These are phyloP conservation scores for Penicillium taxi DNA, from an alignment of 495 filamentous ascomycete species.

Conservation along the genomic window DNA sequence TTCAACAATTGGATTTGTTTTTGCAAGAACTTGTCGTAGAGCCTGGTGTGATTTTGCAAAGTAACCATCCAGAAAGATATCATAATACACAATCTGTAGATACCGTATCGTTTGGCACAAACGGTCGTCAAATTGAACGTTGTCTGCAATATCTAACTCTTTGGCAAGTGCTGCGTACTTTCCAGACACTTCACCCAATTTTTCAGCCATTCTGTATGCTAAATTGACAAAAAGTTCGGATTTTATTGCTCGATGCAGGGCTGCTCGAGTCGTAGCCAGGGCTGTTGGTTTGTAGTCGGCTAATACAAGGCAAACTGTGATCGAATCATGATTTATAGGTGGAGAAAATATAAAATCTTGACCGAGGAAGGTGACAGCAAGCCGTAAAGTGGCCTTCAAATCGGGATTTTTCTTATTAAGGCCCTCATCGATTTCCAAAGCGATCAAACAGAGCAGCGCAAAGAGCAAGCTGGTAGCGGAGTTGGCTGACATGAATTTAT, in stretches of 20 bases:
- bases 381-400: neutral
- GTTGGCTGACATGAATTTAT: neutral
- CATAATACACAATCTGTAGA: neutral
- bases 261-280: conserved; percentile 1
- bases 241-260: conserved; percentile 1
- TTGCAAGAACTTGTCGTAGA: neutral
- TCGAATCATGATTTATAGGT: neutral
- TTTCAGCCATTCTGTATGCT: neutral
- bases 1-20: neutral
- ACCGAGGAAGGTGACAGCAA: neutral
- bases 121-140: neutral
- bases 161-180: neutral
- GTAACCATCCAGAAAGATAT: neutral
- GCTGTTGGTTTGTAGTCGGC: conserved; percentile 3
- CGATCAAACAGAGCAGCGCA: neutral
- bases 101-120: neutral
- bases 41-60: no score
- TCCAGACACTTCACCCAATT: no score
- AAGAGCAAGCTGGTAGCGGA: conserved; percentile 2
- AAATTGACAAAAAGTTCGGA: conserved; percentile 2
- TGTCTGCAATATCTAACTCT: neutral
- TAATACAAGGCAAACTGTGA: neutral
- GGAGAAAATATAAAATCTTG: conserved; percentile 5
- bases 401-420: neutral
- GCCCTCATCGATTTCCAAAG: neutral